These are phyloP conservation scores for Phycomyces blakesleeanus DNA, from an alignment of 192 early-diverging fungal species.

Conservation along the genomic window DNA sequence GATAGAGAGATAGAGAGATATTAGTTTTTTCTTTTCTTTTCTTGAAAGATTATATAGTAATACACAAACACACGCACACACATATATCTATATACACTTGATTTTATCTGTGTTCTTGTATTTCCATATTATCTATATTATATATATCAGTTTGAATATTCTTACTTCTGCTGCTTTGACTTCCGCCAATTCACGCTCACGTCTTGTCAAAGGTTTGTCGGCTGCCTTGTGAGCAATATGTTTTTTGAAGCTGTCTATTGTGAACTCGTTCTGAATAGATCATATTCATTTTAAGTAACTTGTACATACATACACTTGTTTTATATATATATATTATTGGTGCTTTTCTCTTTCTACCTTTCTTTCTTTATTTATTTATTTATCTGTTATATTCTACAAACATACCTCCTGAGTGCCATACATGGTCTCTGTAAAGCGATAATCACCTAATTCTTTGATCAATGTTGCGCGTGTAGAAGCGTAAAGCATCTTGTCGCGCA, in stretches of 20 bases:
- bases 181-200: constrained; percentile 74
- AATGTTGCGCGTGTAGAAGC: constrained; percentile 81
- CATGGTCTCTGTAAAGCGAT: constrained; percentile 76
- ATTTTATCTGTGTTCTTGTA: too few species aligned
- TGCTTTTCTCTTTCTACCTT: too few species aligned
- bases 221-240: constrained; percentile 60
- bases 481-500: constrained; percentile 94
- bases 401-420: constrained; percentile 70
- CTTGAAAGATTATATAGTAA: too few species aligned
- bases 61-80: too few species aligned
- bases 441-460: constrained; percentile 75
- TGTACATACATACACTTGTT: too few species aligned
- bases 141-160: too few species aligned
- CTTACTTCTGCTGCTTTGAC: constrained; percentile 57
- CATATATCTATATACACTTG: too few species aligned
- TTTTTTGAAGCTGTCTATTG: constrained; percentile 59
- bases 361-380: not conserved
- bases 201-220: constrained; percentile 78
- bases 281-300: too few species aligned
- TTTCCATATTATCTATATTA: too few species aligned
- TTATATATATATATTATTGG: too few species aligned
- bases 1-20: too few species aligned
- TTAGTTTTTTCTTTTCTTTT: constrained; percentile 5
- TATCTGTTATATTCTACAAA: not conserved
- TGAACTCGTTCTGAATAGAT: constrained; percentile 54